A percentile compares a stretch with the other conserved stretches of the same genome.
Evolutionary conservation across 257 asterid species (phyloP).

Genomic region (Salvia splendens): DNA sequence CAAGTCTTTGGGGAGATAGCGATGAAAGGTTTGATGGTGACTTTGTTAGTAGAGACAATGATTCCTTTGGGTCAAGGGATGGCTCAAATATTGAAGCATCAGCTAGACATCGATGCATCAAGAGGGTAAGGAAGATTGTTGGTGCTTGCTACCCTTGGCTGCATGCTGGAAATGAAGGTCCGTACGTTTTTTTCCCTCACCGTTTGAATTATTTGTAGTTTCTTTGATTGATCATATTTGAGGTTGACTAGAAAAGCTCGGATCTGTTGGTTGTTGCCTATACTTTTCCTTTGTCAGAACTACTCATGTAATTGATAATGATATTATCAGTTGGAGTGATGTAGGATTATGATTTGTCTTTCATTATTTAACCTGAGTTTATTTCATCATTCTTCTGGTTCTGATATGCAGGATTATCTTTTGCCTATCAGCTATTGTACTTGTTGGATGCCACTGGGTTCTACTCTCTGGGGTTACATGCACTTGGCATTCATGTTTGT

Average conservation of each 20-base stretch:
- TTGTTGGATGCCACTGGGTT: slow-evolving; percentile 97
- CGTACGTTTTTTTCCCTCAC: slow-evolving; percentile 7
- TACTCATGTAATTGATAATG: not conserved
- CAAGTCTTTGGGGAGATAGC: slow-evolving; percentile 92
- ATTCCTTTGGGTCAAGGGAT: slow-evolving; percentile 47
- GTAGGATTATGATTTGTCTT: not conserved
- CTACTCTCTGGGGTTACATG: slow-evolving; percentile 85
- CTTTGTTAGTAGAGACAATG: slow-evolving; percentile 43
- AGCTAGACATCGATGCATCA: slow-evolving; percentile 48
- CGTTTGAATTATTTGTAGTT: slow-evolving; percentile 14
- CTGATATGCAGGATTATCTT: slow-evolving; percentile 68
- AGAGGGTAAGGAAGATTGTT: slow-evolving; percentile 62
- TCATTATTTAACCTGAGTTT: slow-evolving; percentile 16
- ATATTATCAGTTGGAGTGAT: not conserved
- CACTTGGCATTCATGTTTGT: slow-evolving; percentile 89
- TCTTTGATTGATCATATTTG: slow-evolving; percentile 4
- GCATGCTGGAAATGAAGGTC: slow-evolving; percentile 98
- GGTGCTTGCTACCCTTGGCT: slow-evolving; percentile 92
- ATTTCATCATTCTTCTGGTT: slow-evolving; percentile 32
- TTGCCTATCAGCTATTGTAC: slow-evolving; percentile 92
- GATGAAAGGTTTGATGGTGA: slow-evolving; percentile 64
- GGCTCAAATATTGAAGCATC: slow-evolving; percentile 54
- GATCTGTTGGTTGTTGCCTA: slow-evolving; percentile 16
- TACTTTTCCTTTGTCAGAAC: not conserved
- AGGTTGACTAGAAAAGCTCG: not conserved